A percentile compares a stretch with the other conserved stretches of the same genome.
phyloP scores from a whole-genome alignment of 768 basidiomycete genomes.

The Amanita pallidorosea region DNA sequence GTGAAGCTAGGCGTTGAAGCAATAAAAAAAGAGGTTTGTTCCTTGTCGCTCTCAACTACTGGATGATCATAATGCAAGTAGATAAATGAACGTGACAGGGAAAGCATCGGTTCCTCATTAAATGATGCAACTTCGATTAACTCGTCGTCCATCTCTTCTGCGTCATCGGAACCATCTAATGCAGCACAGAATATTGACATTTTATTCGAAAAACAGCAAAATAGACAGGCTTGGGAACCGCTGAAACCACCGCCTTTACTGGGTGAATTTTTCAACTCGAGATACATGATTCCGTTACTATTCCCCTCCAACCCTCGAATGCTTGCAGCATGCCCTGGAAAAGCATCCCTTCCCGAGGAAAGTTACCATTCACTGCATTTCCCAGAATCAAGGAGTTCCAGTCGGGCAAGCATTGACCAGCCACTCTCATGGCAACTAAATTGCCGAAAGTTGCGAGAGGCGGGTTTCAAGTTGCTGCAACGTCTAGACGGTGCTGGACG shows the following conservation, averaged over 20 bases:
- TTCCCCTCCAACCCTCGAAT: conserved; percentile 76
- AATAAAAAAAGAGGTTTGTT: conserved; percentile 65
- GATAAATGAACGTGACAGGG: conserved; percentile 62
- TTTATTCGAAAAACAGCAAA: conserved; percentile 61
- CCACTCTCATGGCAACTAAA: conserved; percentile 49
- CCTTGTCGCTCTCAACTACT: background rate
- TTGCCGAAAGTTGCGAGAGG: conserved; percentile 49
- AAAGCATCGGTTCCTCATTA: conserved; percentile 40
- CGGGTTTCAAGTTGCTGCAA: conserved; percentile 47
- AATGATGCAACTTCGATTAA: conserved; percentile 26
- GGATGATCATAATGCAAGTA: conserved; percentile 16
- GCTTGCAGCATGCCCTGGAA: conserved; percentile 58
- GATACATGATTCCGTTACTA: conserved; percentile 83
- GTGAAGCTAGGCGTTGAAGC: conserved; percentile 82
- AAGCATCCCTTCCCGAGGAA: conserved; percentile 24
- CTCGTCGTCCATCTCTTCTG: conserved; percentile 24
- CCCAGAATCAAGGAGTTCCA: conserved; percentile 24
- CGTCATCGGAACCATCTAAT: conserved; percentile 22
- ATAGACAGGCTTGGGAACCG: conserved; percentile 69
- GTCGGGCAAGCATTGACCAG: conserved; percentile 22
- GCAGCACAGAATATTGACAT: conserved; percentile 60
- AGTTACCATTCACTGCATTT: conserved; percentile 16
- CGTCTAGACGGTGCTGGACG: conserved; percentile 62
- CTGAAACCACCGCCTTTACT: conserved; percentile 68
- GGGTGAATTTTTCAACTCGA: conserved; percentile 86